These are phyloP conservation scores for Candida sakaeoensis DNA, from an alignment of 805 yeast genomes.

Conservation along the genomic window DNA sequence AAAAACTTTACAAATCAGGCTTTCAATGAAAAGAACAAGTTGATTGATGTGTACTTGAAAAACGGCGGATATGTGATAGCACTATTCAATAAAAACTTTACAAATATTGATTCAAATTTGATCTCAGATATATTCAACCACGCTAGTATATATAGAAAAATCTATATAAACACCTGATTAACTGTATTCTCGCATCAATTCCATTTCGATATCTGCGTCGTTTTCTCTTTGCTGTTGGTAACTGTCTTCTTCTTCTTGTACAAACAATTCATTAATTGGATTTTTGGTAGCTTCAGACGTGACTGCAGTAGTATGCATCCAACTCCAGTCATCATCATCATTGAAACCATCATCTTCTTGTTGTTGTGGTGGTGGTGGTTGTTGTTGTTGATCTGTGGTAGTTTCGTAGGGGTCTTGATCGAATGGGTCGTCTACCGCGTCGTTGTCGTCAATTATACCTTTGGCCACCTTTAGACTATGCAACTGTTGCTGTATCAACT, in stretches of 20 bases:
- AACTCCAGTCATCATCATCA: slow-evolving; percentile 30
- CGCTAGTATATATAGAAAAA: slow-evolving; percentile 45
- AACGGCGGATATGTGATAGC: slow-evolving; percentile 53
- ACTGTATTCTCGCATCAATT: slow-evolving; percentile 37
- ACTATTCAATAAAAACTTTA: slow-evolving; percentile 33
- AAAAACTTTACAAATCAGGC: slow-evolving; percentile 11
- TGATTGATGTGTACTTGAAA: slow-evolving; percentile 43
- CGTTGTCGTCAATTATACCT: slow-evolving; percentile 34
- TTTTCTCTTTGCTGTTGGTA: slow-evolving; percentile 19
- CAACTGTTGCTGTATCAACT: slow-evolving; percentile 25
- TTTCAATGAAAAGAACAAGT: slow-evolving; percentile 10
- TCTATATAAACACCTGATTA: slow-evolving; percentile 30
- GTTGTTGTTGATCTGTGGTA: background rate
- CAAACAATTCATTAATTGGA: slow-evolving; percentile 22
- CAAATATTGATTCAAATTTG: slow-evolving; percentile 27
- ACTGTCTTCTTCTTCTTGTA: slow-evolving; percentile 22
- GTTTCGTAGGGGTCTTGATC: slow-evolving; percentile 2
- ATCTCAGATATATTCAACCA: slow-evolving; percentile 46
- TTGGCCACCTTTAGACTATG: slow-evolving; percentile 23
- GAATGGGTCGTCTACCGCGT: slow-evolving; percentile 14
- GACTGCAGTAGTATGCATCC: slow-evolving; percentile 19
- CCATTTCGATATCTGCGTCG: slow-evolving; percentile 33
- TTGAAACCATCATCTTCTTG: slow-evolving; percentile 9
- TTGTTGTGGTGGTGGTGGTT: background rate
- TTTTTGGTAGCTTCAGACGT: background rate